Base-by-base conservation (phyloP, 2,329 filamentous ascomycete genomes). In the Trichoderma koningii region DNA sequence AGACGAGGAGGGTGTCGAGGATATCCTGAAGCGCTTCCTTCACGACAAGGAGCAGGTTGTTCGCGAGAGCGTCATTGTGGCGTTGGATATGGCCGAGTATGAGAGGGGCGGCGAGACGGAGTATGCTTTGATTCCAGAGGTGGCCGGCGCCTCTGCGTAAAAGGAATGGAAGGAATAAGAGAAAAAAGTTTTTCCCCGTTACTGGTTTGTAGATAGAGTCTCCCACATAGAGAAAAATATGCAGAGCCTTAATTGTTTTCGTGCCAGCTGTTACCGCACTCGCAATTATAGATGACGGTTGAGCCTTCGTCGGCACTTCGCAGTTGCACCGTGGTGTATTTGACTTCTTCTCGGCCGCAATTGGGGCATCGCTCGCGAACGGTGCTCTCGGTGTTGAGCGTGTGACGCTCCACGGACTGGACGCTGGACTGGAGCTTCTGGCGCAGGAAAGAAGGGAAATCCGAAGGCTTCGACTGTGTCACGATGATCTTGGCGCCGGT, bases 71-170 rank as follows among this genome's bases (percentile, higher is more conserved):
- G 89, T 97, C 45, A 87, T 97, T 71, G 95, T 99, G 64, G 95
- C 95, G 51, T 83, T 99, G 70, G 95, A 99, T 77, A 99, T 99
- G 92, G 95, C 93, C 12, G 94, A 97, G 74, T 97, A 92, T 73
- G 95, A 99, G 82, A 92, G 91, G 81, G 91, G 88, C 70, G 91
- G 91, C 48, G 87, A 97, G 78, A 81, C 87, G 38, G 93, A 99
- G 76, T 99, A 99, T 81, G 95, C 95, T 53, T 84, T 97, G 73
- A 89, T 98, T 70, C 94, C 93, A 3, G 86, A 90, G 71, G 77
- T 78, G 56, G 75, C 76, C 68, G 78, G 78, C 69, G 77, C 77
- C 70, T 71, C 76, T 65, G 79, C 78, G 67, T 80, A 72, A 74
- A 74, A 70, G 66, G 64, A 66, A 69, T 63, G 62, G 55, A 45